Base-by-base conservation (phyloP, 2,329 filamentous ascomycete species). In the Hypoxylon sp. region DNA sequence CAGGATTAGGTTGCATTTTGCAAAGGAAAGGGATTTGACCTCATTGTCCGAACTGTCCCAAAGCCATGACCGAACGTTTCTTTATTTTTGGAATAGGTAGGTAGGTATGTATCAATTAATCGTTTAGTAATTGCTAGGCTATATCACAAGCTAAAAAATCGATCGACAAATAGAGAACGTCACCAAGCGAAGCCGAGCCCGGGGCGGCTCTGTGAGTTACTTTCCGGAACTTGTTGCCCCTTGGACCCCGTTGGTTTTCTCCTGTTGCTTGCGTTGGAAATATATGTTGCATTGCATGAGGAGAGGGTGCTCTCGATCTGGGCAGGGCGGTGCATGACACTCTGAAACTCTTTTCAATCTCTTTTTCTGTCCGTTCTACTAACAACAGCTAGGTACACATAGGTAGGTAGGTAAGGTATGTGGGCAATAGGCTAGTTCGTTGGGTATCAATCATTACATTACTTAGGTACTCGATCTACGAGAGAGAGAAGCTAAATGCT, bases 391-490 rank as follows among this genome's bases (percentile, higher is more conserved):
- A 23, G 35, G 21, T 25, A 25, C 21, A 9, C 9, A 25, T 9
- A 25, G 9, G 21, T 25, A 25, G 21, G 5, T 25, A 25, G 6
- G 9, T 25, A 9, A 9, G 21, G 21, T 25, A 25, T 25, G 9
- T 25, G n/a, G n/a, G n/a, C n/a, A n/a, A n/a, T n/a, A n/a, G n/a
- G n/a, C n/a, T n/a, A 35, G 36, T 53, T 51, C 52, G 56, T 56
- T 57, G 49, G 52, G 52, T 57, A 59, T 59, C 56, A 59, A 54
- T 55, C 43, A 58, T 57, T 49, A 58, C 51, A 52, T 55, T 58
- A 55, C 37, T 55, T 47, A n/a, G n/a, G n/a, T n/a, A 51, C 51
- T 51, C 55, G 43, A 44, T 52, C 50, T 55, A 58, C 55, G 47
- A 55, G 51, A 23, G n/a, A n/a, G n/a, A 25, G 21, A 50, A 47